Conservation (phyloP, 2,329 filamentous ascomycete species). For the Penicillium sp. region DNA sequence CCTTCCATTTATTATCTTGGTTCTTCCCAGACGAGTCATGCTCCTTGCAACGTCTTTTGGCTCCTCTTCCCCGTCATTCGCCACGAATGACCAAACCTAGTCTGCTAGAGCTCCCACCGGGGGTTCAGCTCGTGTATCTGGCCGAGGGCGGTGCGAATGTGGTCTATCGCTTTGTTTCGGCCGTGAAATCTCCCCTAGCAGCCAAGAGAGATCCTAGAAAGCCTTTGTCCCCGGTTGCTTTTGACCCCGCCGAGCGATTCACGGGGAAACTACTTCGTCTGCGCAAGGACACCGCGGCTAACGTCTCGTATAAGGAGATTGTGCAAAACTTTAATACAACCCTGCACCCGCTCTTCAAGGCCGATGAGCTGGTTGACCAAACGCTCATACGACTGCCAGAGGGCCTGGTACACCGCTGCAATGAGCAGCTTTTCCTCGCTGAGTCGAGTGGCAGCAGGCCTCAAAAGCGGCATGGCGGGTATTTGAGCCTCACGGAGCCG, state of each 20-base stretch:
- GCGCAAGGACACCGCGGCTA: constrained; percentile 62
- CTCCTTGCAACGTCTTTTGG: neutral
- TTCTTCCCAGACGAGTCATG: constrained; percentile 9
- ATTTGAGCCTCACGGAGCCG: constrained; percentile 60
- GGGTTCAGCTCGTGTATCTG: constrained; percentile 53
- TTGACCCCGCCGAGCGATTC: constrained; percentile 31
- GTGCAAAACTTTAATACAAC: constrained; percentile 45
- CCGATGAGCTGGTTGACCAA: constrained; percentile 62
- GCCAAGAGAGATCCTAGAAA: constrained; percentile 36
- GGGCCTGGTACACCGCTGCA: constrained; percentile 56
- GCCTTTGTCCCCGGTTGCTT: constrained; percentile 23
- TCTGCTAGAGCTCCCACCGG: constrained; percentile 43
- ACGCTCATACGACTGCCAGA: constrained; percentile 58
- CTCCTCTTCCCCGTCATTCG: constrained; percentile 18
- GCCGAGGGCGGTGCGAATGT: constrained; percentile 79
- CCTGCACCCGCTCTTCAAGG: constrained; percentile 62
- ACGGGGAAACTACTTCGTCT: constrained; percentile 64
- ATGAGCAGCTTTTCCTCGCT: constrained; percentile 59
- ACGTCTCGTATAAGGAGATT: constrained; percentile 58
- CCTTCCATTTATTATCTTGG: neutral
- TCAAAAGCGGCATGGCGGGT: constrained; percentile 57
- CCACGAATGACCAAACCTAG: constrained; percentile 42
- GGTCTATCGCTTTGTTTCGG: constrained; percentile 67
- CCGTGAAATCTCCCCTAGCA: constrained; percentile 33
- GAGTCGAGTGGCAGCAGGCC: constrained; percentile 54